These are phyloP conservation scores for Pseudonitzschia delicatissima DNA, from an alignment of 108 stramenopile genomes.

Conservation along the genomic window DNA sequence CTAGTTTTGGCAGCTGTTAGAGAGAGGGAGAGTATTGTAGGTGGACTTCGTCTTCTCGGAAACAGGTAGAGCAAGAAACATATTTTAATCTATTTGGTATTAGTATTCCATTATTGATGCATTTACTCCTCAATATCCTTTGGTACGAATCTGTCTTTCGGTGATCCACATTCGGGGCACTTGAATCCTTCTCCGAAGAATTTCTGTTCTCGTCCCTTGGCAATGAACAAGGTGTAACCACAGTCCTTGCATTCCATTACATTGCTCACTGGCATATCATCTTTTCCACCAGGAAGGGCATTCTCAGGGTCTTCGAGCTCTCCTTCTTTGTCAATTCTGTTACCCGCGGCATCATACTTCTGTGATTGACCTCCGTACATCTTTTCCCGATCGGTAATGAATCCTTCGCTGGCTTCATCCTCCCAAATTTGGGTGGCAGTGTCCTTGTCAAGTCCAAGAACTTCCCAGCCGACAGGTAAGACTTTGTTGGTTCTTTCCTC, in stretches of 20 bases:
- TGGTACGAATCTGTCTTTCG: constrained; percentile 64
- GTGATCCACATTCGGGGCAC: constrained; percentile 87
- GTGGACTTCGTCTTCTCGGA: too few species aligned
- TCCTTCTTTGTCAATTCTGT: constrained; percentile 49
- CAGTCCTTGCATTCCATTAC: constrained; percentile 79
- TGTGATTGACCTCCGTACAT: constrained; percentile 46
- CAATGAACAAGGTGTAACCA: constrained; percentile 87
- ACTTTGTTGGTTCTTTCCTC: constrained; percentile 55
- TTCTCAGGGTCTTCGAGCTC: constrained; percentile 51
- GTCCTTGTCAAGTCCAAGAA: constrained; percentile 77
- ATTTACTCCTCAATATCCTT: constrained; percentile 14
- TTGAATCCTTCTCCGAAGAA: constrained; percentile 81
- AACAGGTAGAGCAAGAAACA: too few species aligned
- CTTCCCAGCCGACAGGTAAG: constrained; percentile 81
- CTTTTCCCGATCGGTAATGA: constrained; percentile 62
- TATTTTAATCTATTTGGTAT: too few species aligned
- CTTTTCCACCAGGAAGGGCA: constrained; percentile 29
- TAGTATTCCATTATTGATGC: too few species aligned
- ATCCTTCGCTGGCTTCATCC: constrained; percentile 61
- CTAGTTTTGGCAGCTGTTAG: too few species aligned
- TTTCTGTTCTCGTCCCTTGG: constrained; percentile 83
- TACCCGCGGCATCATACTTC: constrained; percentile 56
- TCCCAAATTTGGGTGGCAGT: constrained; percentile 64
- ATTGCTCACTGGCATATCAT: constrained; percentile 35
- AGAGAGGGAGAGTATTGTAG: too few species aligned